Evolutionary conservation across 2,329 filamentous ascomycete genomes (phyloP).

Genomic region (Phyllosticta citribraziliensis): DNA sequence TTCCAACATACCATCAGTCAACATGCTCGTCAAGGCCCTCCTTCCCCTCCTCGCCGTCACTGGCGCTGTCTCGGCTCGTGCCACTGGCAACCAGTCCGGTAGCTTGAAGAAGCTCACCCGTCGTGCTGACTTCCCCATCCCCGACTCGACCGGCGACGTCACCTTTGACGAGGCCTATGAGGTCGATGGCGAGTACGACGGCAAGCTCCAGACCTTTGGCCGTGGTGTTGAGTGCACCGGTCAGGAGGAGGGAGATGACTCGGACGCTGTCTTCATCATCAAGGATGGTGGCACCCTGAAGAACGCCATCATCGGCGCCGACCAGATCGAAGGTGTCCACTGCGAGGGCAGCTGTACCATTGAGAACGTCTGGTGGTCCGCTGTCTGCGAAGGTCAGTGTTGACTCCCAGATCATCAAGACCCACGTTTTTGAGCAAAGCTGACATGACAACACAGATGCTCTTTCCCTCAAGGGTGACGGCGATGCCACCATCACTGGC

Average conservation of each 20-base stretch:
- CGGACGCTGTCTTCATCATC: constrained; percentile 45
- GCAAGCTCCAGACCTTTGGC: constrained; percentile 9
- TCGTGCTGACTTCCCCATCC: constrained; percentile 11
- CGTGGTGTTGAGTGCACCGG: constrained; percentile 17
- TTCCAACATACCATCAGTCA: neutral
- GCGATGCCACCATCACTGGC: constrained; percentile 29
- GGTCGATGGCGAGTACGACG: constrained; percentile 8
- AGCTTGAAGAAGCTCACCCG: constrained; percentile 7
- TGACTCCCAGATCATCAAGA: constrained; percentile 8
- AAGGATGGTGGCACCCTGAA: constrained; percentile 41
- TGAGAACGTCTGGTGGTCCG: constrained; percentile 36
- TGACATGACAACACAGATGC: constrained; percentile 18
- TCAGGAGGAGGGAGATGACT: constrained; percentile 35
- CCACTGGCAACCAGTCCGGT: neutral
- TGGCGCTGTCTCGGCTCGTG: constrained; percentile 3
- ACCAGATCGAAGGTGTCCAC: constrained; percentile 43
- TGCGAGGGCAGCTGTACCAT: constrained; percentile 42
- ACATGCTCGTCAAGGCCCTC: constrained; percentile 9
- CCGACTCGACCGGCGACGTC: constrained; percentile 6
- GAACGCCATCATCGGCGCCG: constrained; percentile 47
- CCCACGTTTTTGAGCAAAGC: neutral
- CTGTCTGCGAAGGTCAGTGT: constrained; percentile 27
- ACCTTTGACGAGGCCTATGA: constrained; percentile 10
- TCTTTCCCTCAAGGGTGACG: constrained; percentile 27
- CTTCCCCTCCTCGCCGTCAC: constrained; percentile 6